Conservation (phyloP, 192 early-diverging fungal genomes). For the Phycomyces nitens region DNA sequence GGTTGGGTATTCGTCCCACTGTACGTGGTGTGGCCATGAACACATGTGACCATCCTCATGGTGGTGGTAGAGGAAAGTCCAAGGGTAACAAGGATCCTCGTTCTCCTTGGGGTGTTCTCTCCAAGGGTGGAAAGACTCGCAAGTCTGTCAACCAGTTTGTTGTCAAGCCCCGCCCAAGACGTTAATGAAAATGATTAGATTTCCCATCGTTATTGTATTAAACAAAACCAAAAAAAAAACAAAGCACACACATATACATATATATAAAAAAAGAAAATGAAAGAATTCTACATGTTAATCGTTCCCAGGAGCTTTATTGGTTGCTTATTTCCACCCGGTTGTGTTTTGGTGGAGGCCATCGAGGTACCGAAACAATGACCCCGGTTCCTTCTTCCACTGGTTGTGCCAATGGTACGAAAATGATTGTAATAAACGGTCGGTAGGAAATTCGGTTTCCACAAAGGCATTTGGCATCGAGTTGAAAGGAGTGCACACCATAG, state of each 20-base stretch:
- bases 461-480: slow-evolving; percentile 46
- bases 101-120: slow-evolving; percentile 87
- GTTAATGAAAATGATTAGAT: slow-evolving; percentile 28
- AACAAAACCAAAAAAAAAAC: slow-evolving; percentile 3
- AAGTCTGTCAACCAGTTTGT: slow-evolving; percentile 64
- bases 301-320: background rate
- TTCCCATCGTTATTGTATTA: background rate
- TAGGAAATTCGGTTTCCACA: slow-evolving; percentile 32
- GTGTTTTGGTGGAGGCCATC: slow-evolving; percentile 27
- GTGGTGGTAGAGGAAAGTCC: slow-evolving; percentile 91
- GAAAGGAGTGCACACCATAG: slow-evolving; percentile 31
- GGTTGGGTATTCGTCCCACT: slow-evolving; percentile 83
- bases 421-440: slow-evolving; percentile 29
- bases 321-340: slow-evolving; percentile 24
- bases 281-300: background rate
- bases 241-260: background rate
- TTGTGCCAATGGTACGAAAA: slow-evolving; percentile 50
- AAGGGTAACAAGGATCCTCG: slow-evolving; percentile 90
- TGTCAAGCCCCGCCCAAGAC: slow-evolving; percentile 59
- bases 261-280: slow-evolving; percentile 1
- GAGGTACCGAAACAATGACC: slow-evolving; percentile 36
- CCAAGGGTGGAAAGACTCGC: slow-evolving; percentile 91
- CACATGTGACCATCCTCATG: slow-evolving; percentile 93
- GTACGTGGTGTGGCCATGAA: slow-evolving; percentile 97
- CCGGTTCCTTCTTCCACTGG: slow-evolving; percentile 43